phyloP scores from a whole-genome alignment of 2,329 filamentous ascomycete species.

The Eurotiales sp. region DNA sequence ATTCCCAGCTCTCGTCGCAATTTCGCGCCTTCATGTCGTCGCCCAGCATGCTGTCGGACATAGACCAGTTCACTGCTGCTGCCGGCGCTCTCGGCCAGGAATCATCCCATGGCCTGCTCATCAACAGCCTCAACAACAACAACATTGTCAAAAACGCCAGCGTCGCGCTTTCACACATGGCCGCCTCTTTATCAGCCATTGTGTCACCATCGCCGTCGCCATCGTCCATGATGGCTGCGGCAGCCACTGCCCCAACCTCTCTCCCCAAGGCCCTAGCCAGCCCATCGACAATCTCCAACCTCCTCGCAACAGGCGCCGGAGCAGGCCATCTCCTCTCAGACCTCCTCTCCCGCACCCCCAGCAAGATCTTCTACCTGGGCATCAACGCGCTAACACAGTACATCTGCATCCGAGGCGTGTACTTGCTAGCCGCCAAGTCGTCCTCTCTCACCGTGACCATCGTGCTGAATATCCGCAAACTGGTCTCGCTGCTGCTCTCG shows the following conservation, averaged over 20 bases:
- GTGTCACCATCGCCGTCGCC: neutral
- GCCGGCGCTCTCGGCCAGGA: neutral
- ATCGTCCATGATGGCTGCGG: neutral
- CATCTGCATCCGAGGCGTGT: constrained; percentile 91
- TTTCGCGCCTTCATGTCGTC: constrained; percentile 33
- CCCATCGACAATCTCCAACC: neutral
- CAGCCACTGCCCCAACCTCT: neutral
- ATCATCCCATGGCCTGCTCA: neutral
- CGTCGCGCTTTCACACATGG: neutral
- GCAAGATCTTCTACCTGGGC: constrained; percentile 37
- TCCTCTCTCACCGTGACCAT: constrained; percentile 95
- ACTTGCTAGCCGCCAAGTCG: constrained; percentile 81
- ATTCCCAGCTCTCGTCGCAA: constrained; percentile 32
- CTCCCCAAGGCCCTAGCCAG: constrained; percentile 1
- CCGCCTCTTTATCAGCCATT: neutral
- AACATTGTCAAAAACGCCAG: neutral
- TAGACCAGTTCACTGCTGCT: constrained; percentile 12
- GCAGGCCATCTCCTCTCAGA: constrained; percentile 22
- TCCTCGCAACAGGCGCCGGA: constrained; percentile 8
- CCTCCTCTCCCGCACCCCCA: constrained; percentile 27
- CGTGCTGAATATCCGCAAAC: constrained; percentile 89
- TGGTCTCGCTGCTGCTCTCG: constrained; percentile 84
- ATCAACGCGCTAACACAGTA: constrained; percentile 78
- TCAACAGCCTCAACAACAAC: neutral
- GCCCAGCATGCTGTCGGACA: constrained; percentile 27